Conservation (phyloP, 805 yeast species). For the Scheffersomyces lignosus region DNA sequence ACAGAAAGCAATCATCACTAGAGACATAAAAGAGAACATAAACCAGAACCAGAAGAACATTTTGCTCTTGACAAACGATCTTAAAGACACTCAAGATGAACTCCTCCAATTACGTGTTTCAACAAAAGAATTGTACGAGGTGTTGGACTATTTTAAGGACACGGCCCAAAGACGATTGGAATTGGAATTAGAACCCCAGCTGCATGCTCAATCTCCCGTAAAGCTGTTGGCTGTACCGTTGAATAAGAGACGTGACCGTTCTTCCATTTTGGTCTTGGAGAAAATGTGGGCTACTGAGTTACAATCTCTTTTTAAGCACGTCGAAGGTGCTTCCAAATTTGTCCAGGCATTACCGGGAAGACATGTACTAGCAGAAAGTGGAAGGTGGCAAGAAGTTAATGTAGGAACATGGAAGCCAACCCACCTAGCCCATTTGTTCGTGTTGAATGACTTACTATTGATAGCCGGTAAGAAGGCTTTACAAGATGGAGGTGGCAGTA, state of each 20-base stretch:
- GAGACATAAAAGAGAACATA: slow-evolving; percentile 58
- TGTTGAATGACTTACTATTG: slow-evolving; percentile 74
- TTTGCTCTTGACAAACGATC: slow-evolving; percentile 56
- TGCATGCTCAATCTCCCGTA: slow-evolving; percentile 5
- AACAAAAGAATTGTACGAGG: slow-evolving; percentile 58
- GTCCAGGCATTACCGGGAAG: slow-evolving; percentile 76
- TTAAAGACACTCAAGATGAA: slow-evolving; percentile 64
- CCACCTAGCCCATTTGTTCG: slow-evolving; percentile 71
- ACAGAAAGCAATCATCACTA: slow-evolving; percentile 50
- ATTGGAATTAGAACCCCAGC: slow-evolving; percentile 35
- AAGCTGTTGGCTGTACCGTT: neutral
- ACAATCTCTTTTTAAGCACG: slow-evolving; percentile 69
- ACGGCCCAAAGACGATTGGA: slow-evolving; percentile 60
- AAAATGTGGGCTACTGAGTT: slow-evolving; percentile 80
- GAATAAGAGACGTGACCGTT: slow-evolving; percentile 52
- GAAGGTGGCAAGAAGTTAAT: slow-evolving; percentile 84
- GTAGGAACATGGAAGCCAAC: slow-evolving; percentile 81
- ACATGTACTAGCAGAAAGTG: slow-evolving; percentile 75
- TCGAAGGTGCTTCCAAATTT: slow-evolving; percentile 86
- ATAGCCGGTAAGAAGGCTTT: slow-evolving; percentile 61
- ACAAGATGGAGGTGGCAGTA: slow-evolving; percentile 25
- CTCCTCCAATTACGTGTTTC: slow-evolving; percentile 59
- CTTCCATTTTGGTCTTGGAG: slow-evolving; percentile 70
- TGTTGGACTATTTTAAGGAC: slow-evolving; percentile 57
- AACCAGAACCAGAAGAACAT: slow-evolving; percentile 64